Evolutionary conservation across 1,139 yeast genomes (phyloP).

Genomic region (Meyerozyma carpophila): DNA sequence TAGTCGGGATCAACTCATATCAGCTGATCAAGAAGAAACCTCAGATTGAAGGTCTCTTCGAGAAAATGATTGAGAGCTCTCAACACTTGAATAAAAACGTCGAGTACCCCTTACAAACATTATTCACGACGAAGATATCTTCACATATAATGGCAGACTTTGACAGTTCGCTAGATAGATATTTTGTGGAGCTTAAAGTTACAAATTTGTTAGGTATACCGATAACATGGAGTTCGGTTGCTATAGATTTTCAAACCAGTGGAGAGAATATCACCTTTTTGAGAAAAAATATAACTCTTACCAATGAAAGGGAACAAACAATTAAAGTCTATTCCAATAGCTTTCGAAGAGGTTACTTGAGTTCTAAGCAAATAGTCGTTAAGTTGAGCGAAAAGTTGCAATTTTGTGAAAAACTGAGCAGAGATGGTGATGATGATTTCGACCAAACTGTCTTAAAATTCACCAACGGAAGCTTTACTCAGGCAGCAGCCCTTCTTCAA

Average conservation of each 20-base stretch:
- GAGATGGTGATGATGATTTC: conserved; percentile 1
- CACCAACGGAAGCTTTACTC: conserved; percentile 5
- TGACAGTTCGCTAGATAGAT: conserved; percentile 13
- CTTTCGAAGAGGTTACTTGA: conserved; percentile 22
- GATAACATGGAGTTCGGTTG: conserved; percentile 17
- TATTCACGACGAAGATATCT: conserved; percentile 23
- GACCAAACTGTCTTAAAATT: conserved; percentile 8
- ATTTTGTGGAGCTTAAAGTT: conserved; percentile 20
- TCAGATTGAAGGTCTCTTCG: conserved; percentile 18
- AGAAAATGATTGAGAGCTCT: conserved; percentile 18
- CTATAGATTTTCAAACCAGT: conserved; percentile 14
- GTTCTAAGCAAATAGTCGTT: conserved; percentile 16
- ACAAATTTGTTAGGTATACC: conserved; percentile 22
- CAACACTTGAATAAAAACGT: conserved; percentile 11
- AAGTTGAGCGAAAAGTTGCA: conserved; percentile 16
- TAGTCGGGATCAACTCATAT: conserved; percentile 27
- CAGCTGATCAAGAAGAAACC: conserved; percentile 16
- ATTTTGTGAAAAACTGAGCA: conserved; percentile 6
- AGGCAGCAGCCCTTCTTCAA: background rate
- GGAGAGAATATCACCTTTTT: conserved; percentile 8
- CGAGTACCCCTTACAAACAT: conserved; percentile 23
- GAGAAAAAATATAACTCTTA: conserved; percentile 7
- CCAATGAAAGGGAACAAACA: conserved; percentile 7
- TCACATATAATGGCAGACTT: conserved; percentile 24
- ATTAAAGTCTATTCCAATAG: conserved; percentile 18